Conservation (phyloP, 352 stramenopile genomes). For the Plasmopara halstedii region DNA sequence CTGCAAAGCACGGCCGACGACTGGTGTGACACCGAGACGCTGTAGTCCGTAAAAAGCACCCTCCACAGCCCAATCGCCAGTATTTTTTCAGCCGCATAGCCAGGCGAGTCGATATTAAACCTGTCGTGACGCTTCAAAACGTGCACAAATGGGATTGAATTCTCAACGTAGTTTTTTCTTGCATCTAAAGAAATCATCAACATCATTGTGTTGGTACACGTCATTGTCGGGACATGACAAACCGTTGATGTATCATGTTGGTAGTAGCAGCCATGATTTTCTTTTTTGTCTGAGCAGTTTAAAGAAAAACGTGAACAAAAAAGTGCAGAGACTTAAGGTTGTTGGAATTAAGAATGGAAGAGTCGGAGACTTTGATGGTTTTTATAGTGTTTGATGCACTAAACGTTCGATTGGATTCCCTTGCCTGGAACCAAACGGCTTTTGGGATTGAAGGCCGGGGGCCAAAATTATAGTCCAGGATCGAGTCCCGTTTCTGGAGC, state of each 20-base stretch:
- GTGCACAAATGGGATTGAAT: conserved; percentile 1
- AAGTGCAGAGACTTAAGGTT: conserved; percentile 4
- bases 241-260: conserved; percentile 1
- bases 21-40: conserved; percentile 6
- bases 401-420: conserved; percentile 28
- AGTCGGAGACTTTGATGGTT: conserved; percentile 8
- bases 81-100: conserved; percentile 10
- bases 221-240: neutral
- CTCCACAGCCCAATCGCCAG: neutral
- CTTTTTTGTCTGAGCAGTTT: conserved; percentile 1
- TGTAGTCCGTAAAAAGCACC: neutral
- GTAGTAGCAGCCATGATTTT: conserved; percentile 9
- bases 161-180: too few relatives aligned
- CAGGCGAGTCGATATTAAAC: conserved; percentile 6
- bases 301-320: conserved; percentile 7
- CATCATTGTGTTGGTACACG: neutral
- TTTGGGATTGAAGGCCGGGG: neutral
- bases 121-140: conserved; percentile 16
- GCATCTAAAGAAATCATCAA: too few relatives aligned
- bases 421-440: neutral
- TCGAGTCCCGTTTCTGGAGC: conserved; percentile 6
- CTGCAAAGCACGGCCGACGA: conserved; percentile 1
- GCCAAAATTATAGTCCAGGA: conserved; percentile 12
- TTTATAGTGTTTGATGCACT: conserved; percentile 3
- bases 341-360: conserved; percentile 8